A percentile compares a stretch with the other conserved stretches of the same genome.
phyloP scores from a whole-genome alignment of 2,329 filamentous ascomycete genomes.

The Trichophyton schoenleinii region DNA sequence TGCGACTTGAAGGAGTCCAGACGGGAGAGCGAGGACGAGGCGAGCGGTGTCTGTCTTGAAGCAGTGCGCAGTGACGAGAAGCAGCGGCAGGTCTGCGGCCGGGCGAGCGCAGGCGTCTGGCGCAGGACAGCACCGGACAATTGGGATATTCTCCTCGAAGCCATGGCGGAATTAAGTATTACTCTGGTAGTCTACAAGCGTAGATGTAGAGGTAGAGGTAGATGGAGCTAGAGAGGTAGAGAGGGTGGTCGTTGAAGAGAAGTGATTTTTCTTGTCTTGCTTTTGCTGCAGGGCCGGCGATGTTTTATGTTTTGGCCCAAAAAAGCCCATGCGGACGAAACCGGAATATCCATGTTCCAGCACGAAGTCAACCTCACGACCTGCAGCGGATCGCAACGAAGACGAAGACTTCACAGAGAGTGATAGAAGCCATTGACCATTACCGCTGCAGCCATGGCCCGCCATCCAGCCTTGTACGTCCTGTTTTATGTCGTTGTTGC shows the following conservation, averaged over 20 bases:
- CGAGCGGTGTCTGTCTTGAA: background rate
- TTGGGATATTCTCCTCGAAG: conserved; percentile 1
- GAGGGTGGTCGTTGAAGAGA: background rate
- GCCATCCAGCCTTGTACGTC: conserved; percentile 29
- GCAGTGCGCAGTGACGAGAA: background rate
- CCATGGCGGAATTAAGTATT: background rate
- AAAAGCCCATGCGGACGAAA: background rate
- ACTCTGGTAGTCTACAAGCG: background rate
- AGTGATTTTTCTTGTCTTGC: background rate
- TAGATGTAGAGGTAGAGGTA: too few relatives aligned
- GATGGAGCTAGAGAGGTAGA: background rate
- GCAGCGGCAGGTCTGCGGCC: background rate
- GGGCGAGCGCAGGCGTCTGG: background rate
- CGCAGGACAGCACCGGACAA: background rate
- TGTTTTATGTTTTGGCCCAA: background rate
- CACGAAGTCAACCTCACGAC: background rate
- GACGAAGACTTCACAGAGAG: background rate
- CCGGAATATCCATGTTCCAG: conserved; percentile 5
- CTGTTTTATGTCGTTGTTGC: too few relatives aligned
- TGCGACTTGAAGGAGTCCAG: background rate
- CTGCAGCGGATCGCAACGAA: background rate
- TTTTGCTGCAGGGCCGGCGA: background rate
- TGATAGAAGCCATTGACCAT: background rate
- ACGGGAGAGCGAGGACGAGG: background rate
- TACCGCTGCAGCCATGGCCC: conserved; percentile 9